Conservation (phyloP, 1,139 yeast genomes). For the Suhomyces chickasaworum region DNA sequence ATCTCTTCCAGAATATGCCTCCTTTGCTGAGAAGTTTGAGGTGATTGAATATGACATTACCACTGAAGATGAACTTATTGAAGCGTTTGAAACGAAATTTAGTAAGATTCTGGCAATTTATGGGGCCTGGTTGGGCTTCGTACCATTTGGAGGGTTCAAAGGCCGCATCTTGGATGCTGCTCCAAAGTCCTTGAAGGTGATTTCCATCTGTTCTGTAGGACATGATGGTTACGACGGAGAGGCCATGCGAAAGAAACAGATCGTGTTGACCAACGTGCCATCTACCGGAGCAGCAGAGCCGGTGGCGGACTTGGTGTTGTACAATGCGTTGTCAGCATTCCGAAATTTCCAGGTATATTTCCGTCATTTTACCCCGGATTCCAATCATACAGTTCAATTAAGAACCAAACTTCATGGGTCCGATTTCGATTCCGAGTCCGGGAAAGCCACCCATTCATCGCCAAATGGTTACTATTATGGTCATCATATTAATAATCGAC, state of each 20-base stretch:
- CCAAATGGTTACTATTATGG: slow-evolving; percentile 49
- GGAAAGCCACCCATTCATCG: slow-evolving; percentile 31
- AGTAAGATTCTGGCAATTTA: slow-evolving; percentile 58
- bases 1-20: slow-evolving; percentile 22
- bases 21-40: slow-evolving; percentile 22
- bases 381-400: slow-evolving; percentile 44
- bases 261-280: slow-evolving; percentile 66
- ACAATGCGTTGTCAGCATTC: slow-evolving; percentile 60
- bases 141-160: slow-evolving; percentile 51
- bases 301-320: slow-evolving; percentile 77
- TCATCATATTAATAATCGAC: slow-evolving; percentile 39
- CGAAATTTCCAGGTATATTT: slow-evolving; percentile 60
- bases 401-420: slow-evolving; percentile 43
- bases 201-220: slow-evolving; percentile 74
- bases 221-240: slow-evolving; percentile 58
- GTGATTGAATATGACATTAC: slow-evolving; percentile 22
- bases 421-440: slow-evolving; percentile 36
- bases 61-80: slow-evolving; percentile 22
- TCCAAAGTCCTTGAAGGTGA: slow-evolving; percentile 55
- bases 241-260: slow-evolving; percentile 41
- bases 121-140: slow-evolving; percentile 64
- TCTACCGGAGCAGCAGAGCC: slow-evolving; percentile 62
- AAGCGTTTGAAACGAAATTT: slow-evolving; percentile 38
- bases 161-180: slow-evolving; percentile 48
- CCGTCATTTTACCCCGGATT: slow-evolving; percentile 30